Base-by-base conservation (phyloP, 2,329 filamentous ascomycete genomes). In the Diaporthe nobilis region DNA sequence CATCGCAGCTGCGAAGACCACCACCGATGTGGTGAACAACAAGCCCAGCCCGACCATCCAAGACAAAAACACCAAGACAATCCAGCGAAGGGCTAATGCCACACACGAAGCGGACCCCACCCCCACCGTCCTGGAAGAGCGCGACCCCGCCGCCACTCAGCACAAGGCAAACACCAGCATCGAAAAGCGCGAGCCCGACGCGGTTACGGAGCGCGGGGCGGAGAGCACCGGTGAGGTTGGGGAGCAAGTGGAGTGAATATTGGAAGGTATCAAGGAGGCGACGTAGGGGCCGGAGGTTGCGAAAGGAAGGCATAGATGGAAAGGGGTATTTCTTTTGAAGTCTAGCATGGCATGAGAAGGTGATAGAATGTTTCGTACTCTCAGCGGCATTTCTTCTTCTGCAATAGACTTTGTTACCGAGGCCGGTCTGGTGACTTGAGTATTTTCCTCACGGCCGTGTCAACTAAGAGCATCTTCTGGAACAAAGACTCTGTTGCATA, bases 221-320 rank as follows among this genome's bases (percentile, higher is more conserved):
- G 57, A n/a, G 34, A 39, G 22, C 31, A 60, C 57, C 10, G 31
- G 57, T 39, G 57, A 39, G 8, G 31, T 39, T n/a, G 31, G 10
- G 28, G 5, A 60, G 31, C 25, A 39, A 4, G 3, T 20, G 57
- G 31, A 37, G 39, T 4, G 31, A 13, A 15, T 2, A 12, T n/a
- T 22, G 1, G 20, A 15, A 12, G 17, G 31, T 2, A n/a, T 39
- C 31, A 60, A 8, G 34, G 2, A n/a, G 10, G 39, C 8, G 34
- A 25, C 4, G 9, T 8, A 5, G 4, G n/a, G 20, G 6, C 12
- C 12, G 10, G 20, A 2, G 31, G 0, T 6, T n/a, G 31, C 4
- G 12, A 12, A 8, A 22, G 2, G 34, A 20, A 39, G 22, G 20
- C 15, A 15, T n/a, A 60, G 20, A 60, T 37, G 22, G 6, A 20